Conservation (phyloP, 2,329 filamentous ascomycete species). For the Verticillium longisporum region DNA sequence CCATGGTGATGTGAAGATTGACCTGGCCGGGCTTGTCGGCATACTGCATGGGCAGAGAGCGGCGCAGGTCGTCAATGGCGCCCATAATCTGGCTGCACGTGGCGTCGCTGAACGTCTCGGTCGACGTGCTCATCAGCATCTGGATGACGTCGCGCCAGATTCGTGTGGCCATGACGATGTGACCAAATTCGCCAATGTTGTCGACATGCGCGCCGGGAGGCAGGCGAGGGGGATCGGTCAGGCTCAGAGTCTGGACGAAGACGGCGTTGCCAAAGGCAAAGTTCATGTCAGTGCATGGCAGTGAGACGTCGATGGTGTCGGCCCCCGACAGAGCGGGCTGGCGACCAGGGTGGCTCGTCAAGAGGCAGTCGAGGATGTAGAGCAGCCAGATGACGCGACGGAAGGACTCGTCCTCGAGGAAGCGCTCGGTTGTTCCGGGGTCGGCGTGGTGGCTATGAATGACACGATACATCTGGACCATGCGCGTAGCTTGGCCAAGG, state of each 20-base stretch:
- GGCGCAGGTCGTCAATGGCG: constrained; percentile 49
- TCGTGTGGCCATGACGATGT: constrained; percentile 53
- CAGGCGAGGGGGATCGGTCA: constrained; percentile 29
- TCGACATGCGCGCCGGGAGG: constrained; percentile 31
- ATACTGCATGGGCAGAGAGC: constrained; percentile 50
- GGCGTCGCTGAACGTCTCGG: constrained; percentile 46
- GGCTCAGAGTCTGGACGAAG: constrained; percentile 47
- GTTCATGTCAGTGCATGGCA: constrained; percentile 56
- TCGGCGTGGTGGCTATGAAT: constrained; percentile 47
- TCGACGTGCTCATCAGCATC: constrained; percentile 49
- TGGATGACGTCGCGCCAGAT: constrained; percentile 56
- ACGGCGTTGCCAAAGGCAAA: constrained; percentile 56
- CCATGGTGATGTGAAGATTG: constrained; percentile 57
- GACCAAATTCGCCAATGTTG: constrained; percentile 55
- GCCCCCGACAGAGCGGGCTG: constrained; percentile 48
- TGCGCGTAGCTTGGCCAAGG: constrained; percentile 55
- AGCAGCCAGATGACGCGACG: constrained; percentile 56
- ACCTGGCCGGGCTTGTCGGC: constrained; percentile 56
- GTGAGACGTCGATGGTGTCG: constrained; percentile 47
- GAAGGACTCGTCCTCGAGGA: constrained; percentile 54
- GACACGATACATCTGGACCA: constrained; percentile 58
- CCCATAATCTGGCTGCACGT: constrained; percentile 42
- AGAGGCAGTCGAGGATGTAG: constrained; percentile 56
- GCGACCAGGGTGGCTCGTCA: constrained; percentile 55
- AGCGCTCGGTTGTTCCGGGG: constrained; percentile 45